phyloP scores from a whole-genome alignment of 768 basidiomycete species.

The Russula earlei region DNA sequence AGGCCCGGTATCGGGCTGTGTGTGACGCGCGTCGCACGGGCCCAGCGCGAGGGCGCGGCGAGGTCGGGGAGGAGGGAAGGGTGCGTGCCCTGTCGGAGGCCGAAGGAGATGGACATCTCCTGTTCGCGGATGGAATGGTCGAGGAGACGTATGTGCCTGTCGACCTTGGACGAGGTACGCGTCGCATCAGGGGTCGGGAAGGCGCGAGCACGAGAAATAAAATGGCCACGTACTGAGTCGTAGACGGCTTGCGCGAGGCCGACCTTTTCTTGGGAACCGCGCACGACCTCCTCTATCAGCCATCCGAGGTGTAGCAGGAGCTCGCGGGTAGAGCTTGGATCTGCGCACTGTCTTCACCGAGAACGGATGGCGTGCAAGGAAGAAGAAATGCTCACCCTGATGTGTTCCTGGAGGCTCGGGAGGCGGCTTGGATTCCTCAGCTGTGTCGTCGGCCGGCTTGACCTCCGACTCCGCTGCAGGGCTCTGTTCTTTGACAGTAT shows the following conservation, averaged over 20 bases:
- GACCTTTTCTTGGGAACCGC: slow-evolving; percentile 20
- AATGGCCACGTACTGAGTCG: slow-evolving; percentile 14
- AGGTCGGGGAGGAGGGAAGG: slow-evolving; percentile 55
- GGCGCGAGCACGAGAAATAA: neutral
- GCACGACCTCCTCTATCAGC: slow-evolving; percentile 17
- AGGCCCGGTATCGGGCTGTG: slow-evolving; percentile 34
- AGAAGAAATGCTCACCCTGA: neutral
- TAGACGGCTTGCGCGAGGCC: slow-evolving; percentile 20
- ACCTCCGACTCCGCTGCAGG: neutral
- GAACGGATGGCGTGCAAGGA: neutral
- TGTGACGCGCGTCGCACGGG: slow-evolving; percentile 35
- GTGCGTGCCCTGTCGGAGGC: slow-evolving; percentile 44
- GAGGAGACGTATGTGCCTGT: slow-evolving; percentile 68
- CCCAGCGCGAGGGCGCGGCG: slow-evolving; percentile 41
- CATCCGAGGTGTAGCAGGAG: slow-evolving; percentile 13
- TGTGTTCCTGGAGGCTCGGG: neutral
- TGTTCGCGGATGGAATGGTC: slow-evolving; percentile 65
- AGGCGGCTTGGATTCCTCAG: neutral
- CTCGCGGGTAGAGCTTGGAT: neutral
- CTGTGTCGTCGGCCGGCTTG: neutral
- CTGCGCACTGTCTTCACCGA: neutral
- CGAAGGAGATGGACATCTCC: slow-evolving; percentile 45
- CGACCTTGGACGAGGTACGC: slow-evolving; percentile 40
- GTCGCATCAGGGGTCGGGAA: neutral
- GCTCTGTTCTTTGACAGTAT: neutral